These are phyloP conservation scores for Coemansia erecta DNA, from an alignment of 192 early-diverging fungal genomes.

Conservation along the genomic window DNA sequence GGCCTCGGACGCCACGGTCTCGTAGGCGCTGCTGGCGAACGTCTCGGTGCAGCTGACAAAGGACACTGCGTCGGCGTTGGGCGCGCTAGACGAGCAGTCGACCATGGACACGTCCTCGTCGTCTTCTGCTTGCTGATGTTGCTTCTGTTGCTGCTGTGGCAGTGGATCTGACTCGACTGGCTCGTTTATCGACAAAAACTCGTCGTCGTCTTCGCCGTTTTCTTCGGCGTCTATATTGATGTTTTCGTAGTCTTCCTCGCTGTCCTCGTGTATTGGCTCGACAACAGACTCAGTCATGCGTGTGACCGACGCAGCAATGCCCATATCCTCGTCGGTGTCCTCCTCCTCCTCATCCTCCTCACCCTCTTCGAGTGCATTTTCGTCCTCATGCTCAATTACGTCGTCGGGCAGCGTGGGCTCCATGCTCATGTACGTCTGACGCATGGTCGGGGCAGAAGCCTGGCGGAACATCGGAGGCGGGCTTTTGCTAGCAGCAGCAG, in stretches of 20 bases:
- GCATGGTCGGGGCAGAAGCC: slow-evolving; percentile 3
- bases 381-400: no score
- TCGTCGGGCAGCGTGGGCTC: not conserved
- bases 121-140: not conserved
- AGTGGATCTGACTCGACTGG: no score
- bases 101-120: slow-evolving; percentile 5
- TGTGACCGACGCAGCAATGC: slow-evolving; percentile 30
- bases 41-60: slow-evolving; percentile 5
- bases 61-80: not conserved
- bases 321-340: slow-evolving; percentile 40
- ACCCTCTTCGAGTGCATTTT: no score
- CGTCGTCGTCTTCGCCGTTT: no score
- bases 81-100: not conserved
- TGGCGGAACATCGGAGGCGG: not conserved
- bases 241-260: no score
- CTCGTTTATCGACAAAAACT: no score
- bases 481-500: no score
- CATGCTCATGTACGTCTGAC: not conserved
- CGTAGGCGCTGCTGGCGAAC: slow-evolving; percentile 6
- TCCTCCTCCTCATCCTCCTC: not conserved
- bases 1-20: not conserved
- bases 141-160: not conserved
- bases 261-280: no score
- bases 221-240: no score
- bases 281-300: slow-evolving; percentile 1